Base-by-base conservation (phyloP, 2,329 filamentous ascomycete genomes). In the Lecanicillium sp. region DNA sequence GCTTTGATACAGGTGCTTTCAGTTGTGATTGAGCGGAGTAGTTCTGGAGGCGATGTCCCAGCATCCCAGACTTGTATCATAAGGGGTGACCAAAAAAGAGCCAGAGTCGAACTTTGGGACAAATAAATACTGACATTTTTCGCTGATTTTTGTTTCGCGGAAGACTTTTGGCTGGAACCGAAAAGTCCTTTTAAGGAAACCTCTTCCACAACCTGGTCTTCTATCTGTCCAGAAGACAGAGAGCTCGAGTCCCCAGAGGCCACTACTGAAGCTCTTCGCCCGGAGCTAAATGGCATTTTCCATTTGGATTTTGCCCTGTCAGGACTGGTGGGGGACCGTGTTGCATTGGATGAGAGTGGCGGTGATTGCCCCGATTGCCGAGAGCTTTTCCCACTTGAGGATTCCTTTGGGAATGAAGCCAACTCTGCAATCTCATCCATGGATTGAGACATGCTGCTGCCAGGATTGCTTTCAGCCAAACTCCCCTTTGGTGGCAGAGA, bases 41-140 rank as follows among this genome's bases (percentile, higher is more conserved):
- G 45, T 2, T 53, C 52, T 2, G 60, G 56, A 5, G 62, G 60
- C 2, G 59, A 59, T 9, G 54, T 51, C 15, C 58, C 52, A 30
- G 62, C 48, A 41, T 65, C 62, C 55, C 58, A 64, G 5, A 64
- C 49, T 37, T 64, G 57, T 25, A 65, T 59, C 16, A 51, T 44
- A 2, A 53, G 45, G 38, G 61, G 60, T 2, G 54, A 58, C 61
- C 61, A 65, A 31, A 63, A 64, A 0, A 65, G 49, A 13, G 54
- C 56, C 18, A 61, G 51, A 0, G 58, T 52, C 11, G 60, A 63
- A 43, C 56, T 64, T 35, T 61, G 57, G 4, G 62, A 64, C 3
- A 62, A 47, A 16, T 46, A 47, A 9, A 63, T 55, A 33, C 60
- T 59, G 11, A 63, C 52, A 22, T 41, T 54, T 39, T 56, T 63